phyloP scores from a whole-genome alignment of 306 rosid species.

The Lathyrus aphaca region DNA sequence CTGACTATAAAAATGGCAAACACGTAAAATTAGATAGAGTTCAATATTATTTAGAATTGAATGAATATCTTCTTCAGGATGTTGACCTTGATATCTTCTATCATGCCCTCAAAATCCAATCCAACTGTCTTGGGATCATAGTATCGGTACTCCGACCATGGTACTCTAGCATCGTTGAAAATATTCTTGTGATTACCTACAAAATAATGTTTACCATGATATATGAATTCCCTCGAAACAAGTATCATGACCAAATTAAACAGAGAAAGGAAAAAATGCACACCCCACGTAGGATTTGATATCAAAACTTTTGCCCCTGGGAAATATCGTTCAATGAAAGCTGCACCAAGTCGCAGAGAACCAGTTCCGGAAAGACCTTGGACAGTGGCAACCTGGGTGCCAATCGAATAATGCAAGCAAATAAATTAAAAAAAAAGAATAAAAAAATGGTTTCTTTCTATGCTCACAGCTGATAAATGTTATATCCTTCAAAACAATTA shows the following conservation, averaged over 20 bases:
- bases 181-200: constrained; percentile 98
- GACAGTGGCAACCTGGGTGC: constrained; percentile 83
- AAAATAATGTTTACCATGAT: constrained; percentile 23
- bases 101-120: constrained; percentile 97
- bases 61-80: constrained; percentile 27
- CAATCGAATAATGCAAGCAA: constrained; percentile 29
- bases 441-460: neutral
- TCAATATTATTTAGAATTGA: constrained; percentile 1
- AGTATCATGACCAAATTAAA: constrained; percentile 30
- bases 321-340: constrained; percentile 86
- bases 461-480: neutral
- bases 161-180: constrained; percentile 86
- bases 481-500: constrained; percentile 6
- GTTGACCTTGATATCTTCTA: constrained; percentile 82
- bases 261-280: constrained; percentile 32
- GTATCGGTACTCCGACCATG: constrained; percentile 93
- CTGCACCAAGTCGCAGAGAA: constrained; percentile 87
- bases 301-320: constrained; percentile 87
- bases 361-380: constrained; percentile 99
- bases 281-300: constrained; percentile 99
- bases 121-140: constrained; percentile 98
- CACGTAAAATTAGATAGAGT: constrained; percentile 27
- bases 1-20: constrained; percentile 56
- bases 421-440: neutral
- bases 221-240: constrained; percentile 33